phyloP scores from a whole-genome alignment of 2,329 filamentous ascomycete genomes.

The Apiospora marii region DNA sequence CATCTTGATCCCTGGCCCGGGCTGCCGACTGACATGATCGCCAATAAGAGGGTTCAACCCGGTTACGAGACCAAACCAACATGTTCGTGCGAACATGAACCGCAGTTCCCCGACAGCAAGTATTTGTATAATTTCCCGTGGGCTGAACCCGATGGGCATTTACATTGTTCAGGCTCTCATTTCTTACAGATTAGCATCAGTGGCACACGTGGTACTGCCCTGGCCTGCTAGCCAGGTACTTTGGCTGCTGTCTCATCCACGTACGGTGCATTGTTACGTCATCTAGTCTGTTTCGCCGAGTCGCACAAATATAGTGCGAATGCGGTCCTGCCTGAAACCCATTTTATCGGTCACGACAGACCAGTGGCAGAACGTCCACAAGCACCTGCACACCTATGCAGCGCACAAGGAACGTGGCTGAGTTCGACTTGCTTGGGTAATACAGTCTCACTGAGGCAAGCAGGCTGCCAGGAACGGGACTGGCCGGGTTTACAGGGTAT shows the following conservation, averaged over 20 bases:
- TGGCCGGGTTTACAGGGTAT: neutral
- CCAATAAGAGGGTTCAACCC: constrained; percentile 19
- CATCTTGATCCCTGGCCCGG: constrained; percentile 9
- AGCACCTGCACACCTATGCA: neutral
- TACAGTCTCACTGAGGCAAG: neutral
- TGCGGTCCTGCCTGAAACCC: constrained; percentile 10
- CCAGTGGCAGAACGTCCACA: neutral
- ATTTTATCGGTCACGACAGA: neutral
- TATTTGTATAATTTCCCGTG: neutral
- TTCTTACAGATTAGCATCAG: neutral
- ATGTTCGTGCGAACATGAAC: neutral
- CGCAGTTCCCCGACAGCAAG: neutral
- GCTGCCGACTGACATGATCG: constrained; percentile 11
- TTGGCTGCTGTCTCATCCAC: neutral
- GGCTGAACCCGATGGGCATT: neutral
- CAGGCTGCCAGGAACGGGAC: neutral
- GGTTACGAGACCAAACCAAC: neutral
- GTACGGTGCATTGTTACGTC: constrained; percentile 14
- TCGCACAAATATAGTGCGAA: constrained; percentile 10
- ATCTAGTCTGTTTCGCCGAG: constrained; percentile 17
- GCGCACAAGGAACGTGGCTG: constrained; percentile 9
- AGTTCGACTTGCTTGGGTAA: neutral
- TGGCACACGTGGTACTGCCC: neutral
- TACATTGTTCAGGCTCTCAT: neutral
- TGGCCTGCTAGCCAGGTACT: neutral